These are phyloP conservation scores for Adansonia grandidieri DNA, from an alignment of 441 rosid genomes.

Conservation along the genomic window DNA sequence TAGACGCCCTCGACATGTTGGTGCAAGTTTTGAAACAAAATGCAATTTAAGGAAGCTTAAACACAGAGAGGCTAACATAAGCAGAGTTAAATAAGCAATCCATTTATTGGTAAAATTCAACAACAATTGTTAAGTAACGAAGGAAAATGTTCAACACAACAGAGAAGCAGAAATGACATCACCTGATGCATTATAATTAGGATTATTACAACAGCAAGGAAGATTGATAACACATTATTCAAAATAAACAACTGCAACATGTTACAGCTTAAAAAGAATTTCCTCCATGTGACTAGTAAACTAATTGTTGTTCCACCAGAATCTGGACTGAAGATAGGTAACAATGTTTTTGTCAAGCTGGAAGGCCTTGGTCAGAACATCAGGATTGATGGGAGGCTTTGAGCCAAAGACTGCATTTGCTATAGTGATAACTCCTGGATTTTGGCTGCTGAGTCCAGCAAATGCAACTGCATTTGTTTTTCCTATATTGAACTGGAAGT, in stretches of 20 bases:
- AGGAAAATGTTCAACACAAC: no score
- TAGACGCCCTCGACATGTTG: no score
- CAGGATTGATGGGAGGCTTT: not conserved
- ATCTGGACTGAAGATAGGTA: constrained; percentile 4
- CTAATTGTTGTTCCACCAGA: not conserved
- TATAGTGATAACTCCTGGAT: constrained; percentile 44
- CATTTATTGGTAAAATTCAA: no score
- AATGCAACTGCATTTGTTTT: constrained; percentile 40
- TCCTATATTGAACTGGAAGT: constrained; percentile 55
- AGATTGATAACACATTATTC: not conserved
- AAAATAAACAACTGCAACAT: not conserved
- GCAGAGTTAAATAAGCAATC: no score
- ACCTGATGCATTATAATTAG: no score
- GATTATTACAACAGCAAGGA: no score
- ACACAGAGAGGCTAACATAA: no score
- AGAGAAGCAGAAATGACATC: no score
- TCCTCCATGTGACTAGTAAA: not conserved
- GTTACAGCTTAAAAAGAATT: no score
- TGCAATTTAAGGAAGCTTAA: no score
- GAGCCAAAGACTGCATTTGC: constrained; percentile 36
- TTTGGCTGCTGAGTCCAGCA: constrained; percentile 50
- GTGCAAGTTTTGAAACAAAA: no score
- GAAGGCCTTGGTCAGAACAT: constrained; percentile 15
- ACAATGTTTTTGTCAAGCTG: not conserved
- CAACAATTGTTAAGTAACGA: no score